phyloP scores from a whole-genome alignment of 192 early-diverging fungal genomes.

The Coemansia nantahalensis region DNA sequence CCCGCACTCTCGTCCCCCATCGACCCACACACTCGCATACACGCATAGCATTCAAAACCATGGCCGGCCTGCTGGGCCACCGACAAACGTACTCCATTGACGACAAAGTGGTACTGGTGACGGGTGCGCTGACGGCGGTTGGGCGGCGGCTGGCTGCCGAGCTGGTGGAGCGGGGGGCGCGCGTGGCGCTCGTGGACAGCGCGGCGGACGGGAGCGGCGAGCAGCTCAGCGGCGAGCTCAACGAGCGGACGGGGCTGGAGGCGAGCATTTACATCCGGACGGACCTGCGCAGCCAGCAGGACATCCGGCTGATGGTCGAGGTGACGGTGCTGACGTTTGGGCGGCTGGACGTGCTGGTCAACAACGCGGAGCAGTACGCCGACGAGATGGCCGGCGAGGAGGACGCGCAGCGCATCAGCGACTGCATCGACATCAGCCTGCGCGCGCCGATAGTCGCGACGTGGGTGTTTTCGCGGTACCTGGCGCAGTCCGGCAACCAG shows the following conservation, averaged over 20 bases:
- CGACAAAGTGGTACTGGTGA: slow-evolving; percentile 34
- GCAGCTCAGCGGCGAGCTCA: slow-evolving; percentile 7
- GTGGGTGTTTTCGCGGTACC: slow-evolving; percentile 30
- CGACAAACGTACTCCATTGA: slow-evolving; percentile 7
- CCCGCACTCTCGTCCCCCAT: too few species aligned
- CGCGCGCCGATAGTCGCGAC: slow-evolving; percentile 28
- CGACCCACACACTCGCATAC: neutral
- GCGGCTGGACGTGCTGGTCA: slow-evolving; percentile 28
- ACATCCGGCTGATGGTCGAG: slow-evolving; percentile 30
- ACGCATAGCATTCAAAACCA: neutral
- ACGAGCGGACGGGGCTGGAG: neutral
- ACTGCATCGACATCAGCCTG: slow-evolving; percentile 24
- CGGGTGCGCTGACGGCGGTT: slow-evolving; percentile 27
- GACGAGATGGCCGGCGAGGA: slow-evolving; percentile 13
- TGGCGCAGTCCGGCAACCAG: slow-evolving; percentile 9
- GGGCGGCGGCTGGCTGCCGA: slow-evolving; percentile 11
- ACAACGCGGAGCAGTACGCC: slow-evolving; percentile 23
- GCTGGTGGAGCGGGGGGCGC: slow-evolving; percentile 13
- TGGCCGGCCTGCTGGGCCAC: neutral
- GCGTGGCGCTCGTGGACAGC: slow-evolving; percentile 19
- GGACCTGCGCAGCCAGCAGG: slow-evolving; percentile 11
- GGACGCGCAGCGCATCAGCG: slow-evolving; percentile 17
- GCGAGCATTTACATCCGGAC: slow-evolving; percentile 16
- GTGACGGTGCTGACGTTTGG: slow-evolving; percentile 37
- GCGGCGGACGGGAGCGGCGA: slow-evolving; percentile 28